Percentiles rank a stretch among this genome's conserved stretches.
phyloP scores from a whole-genome alignment of 2,329 filamentous ascomycete genomes.

The Neofusicoccum cordaticola region DNA sequence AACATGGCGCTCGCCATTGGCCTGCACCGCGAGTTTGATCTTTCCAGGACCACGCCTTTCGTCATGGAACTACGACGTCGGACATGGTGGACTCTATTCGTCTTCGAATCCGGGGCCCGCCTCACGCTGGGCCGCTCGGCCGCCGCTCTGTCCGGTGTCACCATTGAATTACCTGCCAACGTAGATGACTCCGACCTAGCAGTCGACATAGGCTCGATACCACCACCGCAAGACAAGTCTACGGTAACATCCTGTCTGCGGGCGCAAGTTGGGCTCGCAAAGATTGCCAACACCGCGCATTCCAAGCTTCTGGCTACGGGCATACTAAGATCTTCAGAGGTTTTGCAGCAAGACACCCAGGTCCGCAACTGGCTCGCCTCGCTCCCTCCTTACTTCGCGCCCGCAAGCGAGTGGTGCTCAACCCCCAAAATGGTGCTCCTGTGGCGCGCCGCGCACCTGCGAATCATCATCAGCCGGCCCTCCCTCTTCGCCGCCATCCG shows the following conservation, averaged over 20 bases:
- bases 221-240: neutral
- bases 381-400: neutral
- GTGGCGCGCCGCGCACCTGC: neutral
- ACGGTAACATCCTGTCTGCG: neutral
- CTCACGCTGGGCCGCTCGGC: conserved; percentile 51
- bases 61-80: conserved; percentile 35
- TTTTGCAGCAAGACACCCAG: neutral
- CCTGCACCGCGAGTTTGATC: conserved; percentile 50
- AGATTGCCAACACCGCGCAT: neutral
- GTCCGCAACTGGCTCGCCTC: neutral
- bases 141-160: conserved; percentile 44
- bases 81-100: conserved; percentile 40
- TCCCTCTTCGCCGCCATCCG: conserved; percentile 1
- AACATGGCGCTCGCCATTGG: conserved; percentile 51
- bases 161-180: conserved; percentile 44
- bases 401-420: neutral
- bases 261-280: neutral
- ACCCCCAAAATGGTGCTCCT: neutral
- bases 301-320: neutral
- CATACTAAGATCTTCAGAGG: neutral
- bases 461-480: neutral
- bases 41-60: conserved; percentile 45
- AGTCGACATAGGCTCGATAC: neutral
- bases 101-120: conserved; percentile 49
- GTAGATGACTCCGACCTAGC: conserved; percentile 36